Conservation (phyloP, 73 alveolate species). For the Paramecium tetraurelia region DNA sequence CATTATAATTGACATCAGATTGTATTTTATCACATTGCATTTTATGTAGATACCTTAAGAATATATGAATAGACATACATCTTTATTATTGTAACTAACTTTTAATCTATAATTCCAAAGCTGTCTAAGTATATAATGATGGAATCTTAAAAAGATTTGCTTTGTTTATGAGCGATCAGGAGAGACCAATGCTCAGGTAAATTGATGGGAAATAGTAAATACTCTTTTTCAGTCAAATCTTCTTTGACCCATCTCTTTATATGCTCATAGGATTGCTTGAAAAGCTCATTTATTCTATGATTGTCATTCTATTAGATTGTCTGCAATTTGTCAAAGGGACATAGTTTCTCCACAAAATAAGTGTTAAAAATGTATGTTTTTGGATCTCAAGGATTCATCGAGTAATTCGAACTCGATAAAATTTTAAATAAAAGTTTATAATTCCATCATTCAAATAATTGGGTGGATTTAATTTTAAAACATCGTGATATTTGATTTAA, state of each 20-base stretch:
- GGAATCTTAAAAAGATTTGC: neutral
- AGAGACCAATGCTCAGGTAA: constrained; percentile 63
- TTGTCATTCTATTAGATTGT: neutral
- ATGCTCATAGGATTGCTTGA: neutral
- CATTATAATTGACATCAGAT: neutral
- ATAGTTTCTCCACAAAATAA: constrained; percentile 45
- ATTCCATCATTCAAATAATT: constrained; percentile 60
- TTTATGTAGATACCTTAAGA: neutral
- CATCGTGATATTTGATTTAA: constrained; percentile 49
- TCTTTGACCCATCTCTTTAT: constrained; percentile 60
- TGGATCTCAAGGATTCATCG: neutral
- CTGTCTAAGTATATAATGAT: constrained; percentile 29
- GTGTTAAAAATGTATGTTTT: constrained; percentile 44
- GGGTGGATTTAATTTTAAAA: constrained; percentile 52
- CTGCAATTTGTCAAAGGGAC: constrained; percentile 46
- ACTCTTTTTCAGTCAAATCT: constrained; percentile 53
- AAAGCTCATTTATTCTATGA: neutral
- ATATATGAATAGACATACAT: neutral
- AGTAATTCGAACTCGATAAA: constrained; percentile 53
- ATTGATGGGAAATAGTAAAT: constrained; percentile 56
- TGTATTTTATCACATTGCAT: neutral
- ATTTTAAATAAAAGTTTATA: constrained; percentile 51
- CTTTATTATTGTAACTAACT: constrained; percentile 40
- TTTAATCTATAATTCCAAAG: constrained; percentile 52
- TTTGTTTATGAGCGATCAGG: neutral